Percentiles rank a stretch among this genome's conserved stretches.
Evolutionary conservation across 306 rosid species (phyloP).

Genomic region (Begonia masoniana): DNA sequence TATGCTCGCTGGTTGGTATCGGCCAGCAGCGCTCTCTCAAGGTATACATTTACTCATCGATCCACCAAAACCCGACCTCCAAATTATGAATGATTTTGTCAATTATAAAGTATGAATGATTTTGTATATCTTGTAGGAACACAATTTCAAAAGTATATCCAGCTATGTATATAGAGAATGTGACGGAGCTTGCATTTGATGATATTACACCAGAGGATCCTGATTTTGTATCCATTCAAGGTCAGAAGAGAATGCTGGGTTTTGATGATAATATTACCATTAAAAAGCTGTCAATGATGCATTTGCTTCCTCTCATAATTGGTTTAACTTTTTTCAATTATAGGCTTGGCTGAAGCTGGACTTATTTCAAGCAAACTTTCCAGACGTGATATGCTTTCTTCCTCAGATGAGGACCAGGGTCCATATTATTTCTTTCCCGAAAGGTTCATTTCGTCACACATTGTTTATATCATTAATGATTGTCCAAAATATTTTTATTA

Average conservation of each 20-base stretch:
- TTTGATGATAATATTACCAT: background rate
- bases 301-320: background rate
- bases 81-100: no score
- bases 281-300: background rate
- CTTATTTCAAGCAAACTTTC: constrained; percentile 94
- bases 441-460: constrained; percentile 29
- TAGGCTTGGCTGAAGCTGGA: constrained; percentile 99
- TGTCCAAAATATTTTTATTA: no score
- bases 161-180: constrained; percentile 88
- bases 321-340: constrained; percentile 16
- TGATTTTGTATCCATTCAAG: constrained; percentile 93
- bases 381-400: constrained; percentile 45
- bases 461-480: background rate
- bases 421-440: constrained; percentile 65
- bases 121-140: constrained; percentile 39
- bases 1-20: constrained; percentile 95
- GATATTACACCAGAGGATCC: constrained; percentile 82
- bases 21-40: constrained; percentile 88
- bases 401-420: constrained; percentile 45
- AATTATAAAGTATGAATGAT: constrained; percentile 3
- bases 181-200: constrained; percentile 88
- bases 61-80: no score
- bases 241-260: constrained; percentile 26
- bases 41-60: constrained; percentile 27
- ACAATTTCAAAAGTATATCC: constrained; percentile 84